Evolutionary conservation across 139 green algal genomes (phyloP), one percentile per base, ranked within the genome.

Genomic region (Chlamydomonas schloesseri): DNA sequence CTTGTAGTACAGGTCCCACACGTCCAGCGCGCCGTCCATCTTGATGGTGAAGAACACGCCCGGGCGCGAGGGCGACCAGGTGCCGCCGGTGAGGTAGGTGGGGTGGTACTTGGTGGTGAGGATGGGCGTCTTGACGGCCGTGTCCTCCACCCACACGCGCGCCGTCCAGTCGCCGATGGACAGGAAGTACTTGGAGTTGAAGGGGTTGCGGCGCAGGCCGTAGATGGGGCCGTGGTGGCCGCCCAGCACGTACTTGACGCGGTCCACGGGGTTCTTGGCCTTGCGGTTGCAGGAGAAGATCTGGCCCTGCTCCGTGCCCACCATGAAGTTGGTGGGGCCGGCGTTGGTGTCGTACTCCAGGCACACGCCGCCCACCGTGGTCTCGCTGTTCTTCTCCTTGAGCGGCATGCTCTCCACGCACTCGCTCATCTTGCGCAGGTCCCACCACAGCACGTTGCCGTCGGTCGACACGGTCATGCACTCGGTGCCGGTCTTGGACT

Each of bases 301-400:
- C 65, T 80, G 65, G 72, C 95, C 96, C 84, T 96, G 91, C 89
- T 98, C 95, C 9, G 94, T 98, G 82, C 97, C 97, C 50, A 99
- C 92, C 94, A 98, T 98, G 90, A 99, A 99, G 93, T 98, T 98
- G 85, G 96, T 98, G 67, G 97, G 95, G 0, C 97, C 97, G 4
- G 95, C 96, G 21, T 89, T 87, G 20, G 95, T 82, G 84, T 96
- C 94, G 88, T 99, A 99, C 84, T 98, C 95, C 53, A 99, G 76
- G 9, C 87, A 80, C 64, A 96, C 90, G 36, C 92, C 94, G n/a
- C 94, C 95, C 78, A 96, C 89, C 29, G 90, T 84, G 1, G 89
- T 91, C 65, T 76, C 79, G 8, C 15, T 47, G 68, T 76, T 77
- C 82, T 96, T 95, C 78, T 97, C 94, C 86, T 90, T 89, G 55